These are phyloP conservation scores for Celoporthe dispersa DNA, from an alignment of 2,329 filamentous ascomycete genomes.

Conservation along the genomic window DNA sequence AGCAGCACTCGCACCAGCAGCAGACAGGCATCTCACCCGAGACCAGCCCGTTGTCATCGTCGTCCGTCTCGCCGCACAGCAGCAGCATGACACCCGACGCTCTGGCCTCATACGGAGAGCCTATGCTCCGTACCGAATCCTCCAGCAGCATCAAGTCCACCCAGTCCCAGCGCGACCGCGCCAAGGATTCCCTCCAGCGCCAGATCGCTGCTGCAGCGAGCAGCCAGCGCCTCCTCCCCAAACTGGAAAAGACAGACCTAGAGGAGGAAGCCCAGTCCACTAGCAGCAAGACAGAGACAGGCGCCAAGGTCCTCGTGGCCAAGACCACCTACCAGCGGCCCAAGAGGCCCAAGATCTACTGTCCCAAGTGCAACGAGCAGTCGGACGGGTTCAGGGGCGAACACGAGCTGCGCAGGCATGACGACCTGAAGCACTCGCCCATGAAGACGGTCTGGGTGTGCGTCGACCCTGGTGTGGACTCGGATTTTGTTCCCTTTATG, in stretches of 20 bases:
- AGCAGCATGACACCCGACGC: slow-evolving; percentile 44
- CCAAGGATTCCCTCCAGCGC: slow-evolving; percentile 52
- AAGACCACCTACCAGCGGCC: slow-evolving; percentile 62
- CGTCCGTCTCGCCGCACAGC: background rate
- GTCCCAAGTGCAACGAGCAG: slow-evolving; percentile 70
- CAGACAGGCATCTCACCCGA: slow-evolving; percentile 11
- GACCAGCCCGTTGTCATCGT: slow-evolving; percentile 12
- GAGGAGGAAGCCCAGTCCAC: slow-evolving; percentile 29
- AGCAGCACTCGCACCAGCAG: background rate
- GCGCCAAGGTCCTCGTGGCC: slow-evolving; percentile 48
- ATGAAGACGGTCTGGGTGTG: slow-evolving; percentile 63
- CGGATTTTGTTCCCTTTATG: slow-evolving; percentile 56
- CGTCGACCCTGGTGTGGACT: slow-evolving; percentile 54
- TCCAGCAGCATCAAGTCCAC: slow-evolving; percentile 53
- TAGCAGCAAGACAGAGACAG: slow-evolving; percentile 39
- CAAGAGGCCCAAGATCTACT: slow-evolving; percentile 73
- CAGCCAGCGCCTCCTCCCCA: slow-evolving; percentile 47
- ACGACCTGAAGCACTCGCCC: slow-evolving; percentile 65
- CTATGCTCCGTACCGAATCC: slow-evolving; percentile 52
- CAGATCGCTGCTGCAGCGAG: slow-evolving; percentile 45
- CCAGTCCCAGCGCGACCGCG: slow-evolving; percentile 50
- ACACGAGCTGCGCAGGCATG: slow-evolving; percentile 76
- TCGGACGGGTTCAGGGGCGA: slow-evolving; percentile 83
- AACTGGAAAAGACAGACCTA: slow-evolving; percentile 41
- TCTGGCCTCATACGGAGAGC: slow-evolving; percentile 39